phyloP scores from a whole-genome alignment of 805 yeast genomes.

The Candida stauntonica region DNA sequence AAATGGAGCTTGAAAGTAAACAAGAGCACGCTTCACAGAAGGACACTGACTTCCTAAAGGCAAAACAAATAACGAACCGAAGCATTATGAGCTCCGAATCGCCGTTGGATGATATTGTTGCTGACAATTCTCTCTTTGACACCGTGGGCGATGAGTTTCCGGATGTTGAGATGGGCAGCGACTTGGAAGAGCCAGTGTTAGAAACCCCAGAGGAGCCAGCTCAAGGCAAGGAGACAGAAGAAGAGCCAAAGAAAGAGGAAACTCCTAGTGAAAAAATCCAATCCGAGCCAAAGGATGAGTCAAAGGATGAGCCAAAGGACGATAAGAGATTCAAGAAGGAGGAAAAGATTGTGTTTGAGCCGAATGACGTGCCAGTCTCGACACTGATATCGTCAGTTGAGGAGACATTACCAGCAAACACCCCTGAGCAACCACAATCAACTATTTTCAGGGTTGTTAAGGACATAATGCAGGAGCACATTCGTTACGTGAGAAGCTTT shows the following conservation, averaged over 20 bases:
- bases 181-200: no score
- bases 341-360: background rate
- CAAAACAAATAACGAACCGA: no score
- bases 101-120: no score
- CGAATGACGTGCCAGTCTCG: background rate
- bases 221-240: no score
- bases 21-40: no score
- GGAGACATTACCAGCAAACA: constrained; percentile 19
- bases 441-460: constrained; percentile 17
- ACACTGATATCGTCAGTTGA: constrained; percentile 9
- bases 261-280: background rate
- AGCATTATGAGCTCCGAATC: no score
- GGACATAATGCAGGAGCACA: constrained; percentile 14
- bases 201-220: no score
- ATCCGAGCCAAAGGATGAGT: background rate
- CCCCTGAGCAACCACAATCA: constrained; percentile 24
- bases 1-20: no score
- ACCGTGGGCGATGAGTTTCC: no score
- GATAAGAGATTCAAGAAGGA: background rate
- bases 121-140: no score
- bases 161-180: no score
- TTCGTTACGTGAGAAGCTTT: constrained; percentile 8
- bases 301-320: background rate
- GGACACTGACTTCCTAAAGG: no score
- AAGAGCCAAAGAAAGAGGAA: background rate